Evolutionary conservation across 2,329 filamentous ascomycete genomes (phyloP), one percentile per base, ranked within the genome.

Genomic region (Chaetomium olivaceum): DNA sequence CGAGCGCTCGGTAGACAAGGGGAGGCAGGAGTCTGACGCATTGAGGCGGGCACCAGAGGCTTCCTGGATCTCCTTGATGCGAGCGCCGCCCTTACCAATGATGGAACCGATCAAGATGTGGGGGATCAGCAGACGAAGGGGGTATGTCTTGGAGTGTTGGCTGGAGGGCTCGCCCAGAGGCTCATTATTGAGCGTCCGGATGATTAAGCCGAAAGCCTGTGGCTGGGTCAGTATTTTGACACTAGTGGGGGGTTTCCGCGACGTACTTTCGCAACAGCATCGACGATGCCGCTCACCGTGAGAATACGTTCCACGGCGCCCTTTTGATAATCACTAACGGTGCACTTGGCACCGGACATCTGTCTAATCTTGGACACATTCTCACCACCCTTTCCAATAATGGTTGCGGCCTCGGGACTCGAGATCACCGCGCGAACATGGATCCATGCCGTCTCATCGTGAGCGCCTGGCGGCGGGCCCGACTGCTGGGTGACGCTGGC

Each of bases 21-120:
- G 95, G 63, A 99, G 86, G 76, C 93, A 96, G 5, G 93, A 90
- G 77, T 98, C 95, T 7, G 95, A 99, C 29, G 95, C 95, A 78
- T 99, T 99, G 55, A 99, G 86, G 68, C 96, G 91, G 62, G 95
- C 95, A 67, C 96, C 96, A 19, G 95, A 99, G 23, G 93, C 93
- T 77, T 99, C 95, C 78, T 99, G 95, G 68, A 99, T 99, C 80
- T 99, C 95, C 71, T 95, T 92, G 77, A 99, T 99, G 70, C 95
- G 90, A 66, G 93, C 91, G 71, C 95, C 95, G 69, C 91, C 92
- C 82, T 99, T 99, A 74, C 95, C 95, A 78, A 99, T 99, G 79
- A 99, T 98, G 67, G 94, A 97, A 61, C 95, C 95, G 74, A 99
- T 99, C 65, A 99, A 86, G 73, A 99, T 95, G 76, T 98, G 95